Conservation (phyloP, 352 stramenopile species). For the Pythium vanterpoolii region DNA sequence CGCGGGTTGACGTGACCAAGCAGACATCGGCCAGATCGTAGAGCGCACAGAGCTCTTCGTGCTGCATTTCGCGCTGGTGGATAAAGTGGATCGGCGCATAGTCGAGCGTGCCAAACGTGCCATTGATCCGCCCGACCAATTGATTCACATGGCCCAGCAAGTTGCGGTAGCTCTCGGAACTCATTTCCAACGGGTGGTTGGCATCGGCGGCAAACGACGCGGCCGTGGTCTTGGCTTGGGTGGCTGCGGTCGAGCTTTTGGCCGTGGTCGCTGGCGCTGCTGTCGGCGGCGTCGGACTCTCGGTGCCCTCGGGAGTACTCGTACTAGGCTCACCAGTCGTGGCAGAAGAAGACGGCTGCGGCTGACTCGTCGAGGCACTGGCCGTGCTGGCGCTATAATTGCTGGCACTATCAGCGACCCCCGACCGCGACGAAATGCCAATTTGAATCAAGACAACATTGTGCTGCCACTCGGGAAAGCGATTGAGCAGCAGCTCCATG, state of each 20-base stretch:
- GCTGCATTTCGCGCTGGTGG: conserved; percentile 65
- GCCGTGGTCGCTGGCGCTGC: conserved; percentile 11
- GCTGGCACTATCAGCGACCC: conserved; percentile 35
- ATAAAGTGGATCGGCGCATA: conserved; percentile 92
- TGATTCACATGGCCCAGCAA: conserved; percentile 83
- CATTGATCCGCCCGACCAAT: conserved; percentile 88
- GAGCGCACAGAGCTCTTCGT: conserved; percentile 86
- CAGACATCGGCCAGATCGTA: conserved; percentile 89
- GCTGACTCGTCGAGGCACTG: conserved; percentile 1
- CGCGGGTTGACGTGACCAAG: conserved; percentile 82
- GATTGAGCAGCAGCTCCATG: conserved; percentile 82
- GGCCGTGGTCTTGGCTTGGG: conserved; percentile 16
- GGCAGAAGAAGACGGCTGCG: background rate
- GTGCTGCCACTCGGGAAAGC: conserved; percentile 90
- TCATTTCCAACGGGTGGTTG: conserved; percentile 74
- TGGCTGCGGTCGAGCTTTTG: background rate
- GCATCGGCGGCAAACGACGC: conserved; percentile 35
- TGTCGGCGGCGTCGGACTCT: conserved; percentile 1
- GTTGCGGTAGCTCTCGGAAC: conserved; percentile 66
- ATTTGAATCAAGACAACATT: conserved; percentile 96
- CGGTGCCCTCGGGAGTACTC: too few species aligned
- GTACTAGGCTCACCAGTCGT: too few species aligned
- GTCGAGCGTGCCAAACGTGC: conserved; percentile 82
- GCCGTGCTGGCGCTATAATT: conserved; percentile 13
- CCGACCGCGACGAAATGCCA: conserved; percentile 88